A percentile compares a stretch with the other conserved stretches of the same genome.
Conservation (phyloP, 2,329 filamentous ascomycete genomes). For the Aureobasidium namibiae region DNA sequence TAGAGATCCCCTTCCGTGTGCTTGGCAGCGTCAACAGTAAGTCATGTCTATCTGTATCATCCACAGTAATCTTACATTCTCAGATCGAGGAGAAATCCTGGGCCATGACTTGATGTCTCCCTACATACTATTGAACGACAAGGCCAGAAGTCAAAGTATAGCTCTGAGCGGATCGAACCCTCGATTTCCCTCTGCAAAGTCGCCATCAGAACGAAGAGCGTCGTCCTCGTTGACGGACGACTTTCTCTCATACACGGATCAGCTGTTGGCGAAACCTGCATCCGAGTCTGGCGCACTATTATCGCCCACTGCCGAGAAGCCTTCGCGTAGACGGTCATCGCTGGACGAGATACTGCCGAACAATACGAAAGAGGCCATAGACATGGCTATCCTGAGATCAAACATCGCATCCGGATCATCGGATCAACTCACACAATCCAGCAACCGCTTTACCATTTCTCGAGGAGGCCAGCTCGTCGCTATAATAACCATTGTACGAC, state of each 20-base stretch:
- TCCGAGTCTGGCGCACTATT: slow-evolving; percentile 54
- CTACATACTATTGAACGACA: slow-evolving; percentile 79
- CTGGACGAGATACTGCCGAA: slow-evolving; percentile 33
- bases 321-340: slow-evolving; percentile 35
- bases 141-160: slow-evolving; percentile 51
- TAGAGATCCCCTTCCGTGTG: slow-evolving; percentile 87
- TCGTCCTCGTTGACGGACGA: slow-evolving; percentile 44
- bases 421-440: slow-evolving; percentile 46
- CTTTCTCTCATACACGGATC: slow-evolving; percentile 70
- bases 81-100: slow-evolving; percentile 70
- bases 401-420: slow-evolving; percentile 48
- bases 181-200: slow-evolving; percentile 16
- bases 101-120: slow-evolving; percentile 93
- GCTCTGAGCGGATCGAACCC: slow-evolving; percentile 16
- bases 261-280: slow-evolving; percentile 55
- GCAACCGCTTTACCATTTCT: slow-evolving; percentile 93
- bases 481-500: slow-evolving; percentile 79
- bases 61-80: slow-evolving; percentile 18
- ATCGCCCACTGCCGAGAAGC: slow-evolving; percentile 53
- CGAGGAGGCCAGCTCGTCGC: slow-evolving; percentile 87
- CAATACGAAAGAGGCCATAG: slow-evolving; percentile 76
- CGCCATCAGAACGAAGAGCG: slow-evolving; percentile 30
- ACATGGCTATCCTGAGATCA: slow-evolving; percentile 73
- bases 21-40: slow-evolving; percentile 79
- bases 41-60: slow-evolving; percentile 9